Base-by-base conservation (phyloP, 2,329 filamentous ascomycete genomes). In the Monilinia aucupariae region DNA sequence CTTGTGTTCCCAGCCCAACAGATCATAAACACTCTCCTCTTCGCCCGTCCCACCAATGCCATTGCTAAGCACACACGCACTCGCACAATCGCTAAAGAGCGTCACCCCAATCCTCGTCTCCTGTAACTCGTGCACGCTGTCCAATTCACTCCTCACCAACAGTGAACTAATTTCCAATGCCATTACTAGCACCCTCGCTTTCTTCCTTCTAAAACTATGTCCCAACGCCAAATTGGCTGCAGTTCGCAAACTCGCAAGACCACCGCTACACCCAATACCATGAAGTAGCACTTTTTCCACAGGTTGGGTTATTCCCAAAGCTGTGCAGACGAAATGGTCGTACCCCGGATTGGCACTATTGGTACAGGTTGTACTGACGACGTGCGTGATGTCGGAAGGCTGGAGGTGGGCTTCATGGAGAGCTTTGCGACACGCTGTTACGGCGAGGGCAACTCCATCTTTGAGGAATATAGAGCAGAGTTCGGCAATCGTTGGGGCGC, bases 11-110 rank as follows among this genome's bases (percentile, higher is more conserved):
- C 86, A 89, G 2, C 84, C 85, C 1, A 88, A 76, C 30, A 90
- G 73, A 34, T 86, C 81, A 69, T 87, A 88, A 15, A 80, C 68
- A 1, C 75, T 73, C 58, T 75, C 73, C 37, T 66, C 69, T 0
- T 70, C 64, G 15, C 22, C 30, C 9, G 67, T 65, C 1, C 69
- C 76, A 1, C 82, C 85, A 60, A 89, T 75, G 0, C 80, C 81
- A 69, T 90, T 90, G 70, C 84, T 86, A 41, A 90, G 71, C 1
- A 90, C 77, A 34, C 84, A 74, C 0, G 86, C 84, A 63, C 85
- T 86, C n/a, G 84, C 87, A 67, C 85, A 89, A 72, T 90, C 87
- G 25, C 85, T 88, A 72, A 90, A 90, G 2, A 90, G 75, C 17
- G 82, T 83, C 1, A 84, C 78, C 2, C 86, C 87, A 68, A 90